phyloP scores from a whole-genome alignment of 164 flowering plant genomes.

The Kingdonia uniflora region DNA sequence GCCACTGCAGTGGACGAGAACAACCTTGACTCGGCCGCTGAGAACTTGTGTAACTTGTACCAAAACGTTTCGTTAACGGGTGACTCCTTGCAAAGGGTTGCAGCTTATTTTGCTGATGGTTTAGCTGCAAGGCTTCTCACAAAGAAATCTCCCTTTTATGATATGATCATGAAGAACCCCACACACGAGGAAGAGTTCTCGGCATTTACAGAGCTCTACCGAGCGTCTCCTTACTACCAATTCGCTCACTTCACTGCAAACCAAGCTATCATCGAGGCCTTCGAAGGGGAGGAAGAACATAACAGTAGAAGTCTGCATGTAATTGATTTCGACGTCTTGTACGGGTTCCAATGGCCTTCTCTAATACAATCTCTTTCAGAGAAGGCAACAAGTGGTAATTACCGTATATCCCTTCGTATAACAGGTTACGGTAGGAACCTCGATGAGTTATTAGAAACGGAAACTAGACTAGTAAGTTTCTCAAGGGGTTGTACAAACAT shows the following conservation, averaged over 20 bases:
- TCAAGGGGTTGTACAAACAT: constrained; percentile 39
- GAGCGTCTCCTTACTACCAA: constrained; percentile 60
- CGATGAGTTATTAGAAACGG: constrained; percentile 54
- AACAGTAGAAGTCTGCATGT: constrained; percentile 44
- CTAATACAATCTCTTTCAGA: constrained; percentile 68
- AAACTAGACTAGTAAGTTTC: constrained; percentile 43
- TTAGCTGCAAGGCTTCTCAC: constrained; percentile 48
- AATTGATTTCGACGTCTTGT: constrained; percentile 52
- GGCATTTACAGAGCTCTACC: constrained; percentile 44
- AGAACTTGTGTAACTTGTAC: constrained; percentile 41
- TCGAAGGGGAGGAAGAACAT: constrained; percentile 34
- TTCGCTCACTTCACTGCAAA: constrained; percentile 82
- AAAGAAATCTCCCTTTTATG: constrained; percentile 42
- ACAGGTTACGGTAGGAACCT: constrained; percentile 41
- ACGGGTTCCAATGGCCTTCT: constrained; percentile 85
- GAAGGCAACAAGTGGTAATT: constrained; percentile 28
- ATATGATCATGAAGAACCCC: constrained; percentile 47
- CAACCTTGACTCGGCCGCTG: constrained; percentile 18
- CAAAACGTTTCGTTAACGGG: constrained; percentile 35
- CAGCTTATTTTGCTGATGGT: constrained; percentile 62
- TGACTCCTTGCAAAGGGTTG: constrained; percentile 58
- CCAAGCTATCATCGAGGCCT: constrained; percentile 60
- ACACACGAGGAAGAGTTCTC: constrained; percentile 40
- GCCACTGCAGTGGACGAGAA: constrained; percentile 48
- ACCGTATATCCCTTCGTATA: constrained; percentile 32